Evolutionary conservation across 2,329 filamentous ascomycete genomes (phyloP), one percentile per base, ranked within the genome.

Genomic region (Hypoxylon rubiginosum): DNA sequence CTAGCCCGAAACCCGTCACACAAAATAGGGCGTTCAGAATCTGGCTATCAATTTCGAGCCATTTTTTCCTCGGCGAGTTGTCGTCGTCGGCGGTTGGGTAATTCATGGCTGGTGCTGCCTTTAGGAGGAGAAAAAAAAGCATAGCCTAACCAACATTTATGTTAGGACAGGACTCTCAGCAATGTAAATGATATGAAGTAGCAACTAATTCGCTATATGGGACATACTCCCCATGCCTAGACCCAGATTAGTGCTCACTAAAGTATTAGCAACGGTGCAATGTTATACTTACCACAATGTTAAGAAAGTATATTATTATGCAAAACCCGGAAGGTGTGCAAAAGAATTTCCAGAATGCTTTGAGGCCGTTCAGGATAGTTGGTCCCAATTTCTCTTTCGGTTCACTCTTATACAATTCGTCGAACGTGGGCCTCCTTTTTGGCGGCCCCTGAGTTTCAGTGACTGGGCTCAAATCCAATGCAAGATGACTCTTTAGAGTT

Each of bases 11-110:
- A 0, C 90, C 93, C 0, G 92, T 94, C 9, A 97, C 89, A 79
- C 92, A 96, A 83, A 97, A 97, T 1, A 97, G 85, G 0, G 86
- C 91, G 73, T 94, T 97, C 26, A 94, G 81, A 62, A 97, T 91
- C 75, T 97, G 93, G 26, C 58, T 56, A 21, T 61, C 58, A 15
- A 61, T 61, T 21, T 61, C 58, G 10, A 61, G 58, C 58, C 58
- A 61, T 26, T 61, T 61, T 26, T 61, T 61, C 45, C 58, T 55
- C 0, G 58, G 58, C 0, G 51, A 61, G 51, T 61, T 45, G 13
- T 55, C 45, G 43, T 61, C 50, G 41, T 61, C 51, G 6, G 58
- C 58, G 13, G 9, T 61, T n/a, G 58, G 58, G 7, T 61, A 51
- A 26, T 61, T 51, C 58, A 61, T 61, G 21, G 58, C 58, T 15